Evolutionary conservation across 495 filamentous ascomycete species (phyloP), one percentile per base, ranked within the genome.

Genomic region (Penicillium goetzii): DNA sequence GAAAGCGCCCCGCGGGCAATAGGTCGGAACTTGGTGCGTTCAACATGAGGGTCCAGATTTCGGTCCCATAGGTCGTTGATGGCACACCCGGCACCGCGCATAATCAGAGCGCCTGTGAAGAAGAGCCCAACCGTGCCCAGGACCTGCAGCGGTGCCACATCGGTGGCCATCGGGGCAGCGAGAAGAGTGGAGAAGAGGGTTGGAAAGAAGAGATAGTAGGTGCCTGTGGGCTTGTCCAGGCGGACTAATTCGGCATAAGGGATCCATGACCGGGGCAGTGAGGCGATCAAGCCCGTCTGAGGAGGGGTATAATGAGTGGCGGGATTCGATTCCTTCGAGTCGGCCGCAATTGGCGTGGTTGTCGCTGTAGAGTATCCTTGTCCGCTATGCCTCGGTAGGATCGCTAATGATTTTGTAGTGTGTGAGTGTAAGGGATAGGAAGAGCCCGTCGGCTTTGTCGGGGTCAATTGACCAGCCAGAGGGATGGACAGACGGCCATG

Each of bases 1-100:
- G 87, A 89, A 26, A 97, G 80, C 33, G 95, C 96, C 15, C 89
- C 84, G 49, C 95, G 84, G 8, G 96, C 95, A 69, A 99, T 93
- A 5, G 95, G 95, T 3, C 95, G 90, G 50, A 93, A 84, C 28
- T 88, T 87, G 2, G 95, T 99, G 26, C 95, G 88, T 34, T 86
- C 78, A n/a, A 99, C 95, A 70, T 93, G 86, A 23, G 90, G 91
- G 75, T 99, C 95, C 19, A 99, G 85, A 69, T 96, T 90, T 65
- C 92, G 88, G 77, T 98, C 95, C 93, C 92, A 97, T 49, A 98
- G 84, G 73, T 99, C 95, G 76, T 99, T 98, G 79, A 99, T 95
- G 34, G 95, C 89, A 77, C 95, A 99, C 17, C 95, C 95, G n/a
- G 95, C 95, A 32, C 95, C 93, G 56, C 95, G 92, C 95, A 99